These are phyloP conservation scores for Barbarea vulgaris DNA, from an alignment of 345 rosid genomes.

Conservation along the genomic window DNA sequence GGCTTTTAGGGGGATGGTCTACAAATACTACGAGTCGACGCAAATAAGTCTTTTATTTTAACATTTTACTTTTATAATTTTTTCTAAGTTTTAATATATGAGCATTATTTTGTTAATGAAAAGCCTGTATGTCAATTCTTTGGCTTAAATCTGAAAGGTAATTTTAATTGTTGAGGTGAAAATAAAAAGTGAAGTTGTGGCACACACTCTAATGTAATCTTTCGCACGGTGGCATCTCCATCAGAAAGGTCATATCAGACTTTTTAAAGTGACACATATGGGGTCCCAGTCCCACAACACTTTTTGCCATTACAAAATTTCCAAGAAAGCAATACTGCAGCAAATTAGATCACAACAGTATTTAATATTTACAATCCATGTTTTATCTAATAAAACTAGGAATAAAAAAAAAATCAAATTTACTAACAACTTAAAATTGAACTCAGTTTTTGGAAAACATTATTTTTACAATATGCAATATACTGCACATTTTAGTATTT, in stretches of 20 bases:
- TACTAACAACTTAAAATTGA: neutral
- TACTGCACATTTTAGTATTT: too few species aligned
- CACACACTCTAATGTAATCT: slow-evolving; percentile 33
- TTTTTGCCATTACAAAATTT: neutral
- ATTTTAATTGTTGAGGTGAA: neutral
- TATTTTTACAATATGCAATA: neutral
- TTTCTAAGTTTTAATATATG: neutral
- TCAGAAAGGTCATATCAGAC: slow-evolving; percentile 33
- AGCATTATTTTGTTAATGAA: neutral
- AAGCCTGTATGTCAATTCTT: neutral
- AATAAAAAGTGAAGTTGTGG: slow-evolving; percentile 19
- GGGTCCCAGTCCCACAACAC: slow-evolving; percentile 7
- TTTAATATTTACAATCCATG: neutral
- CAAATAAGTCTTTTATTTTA: neutral
- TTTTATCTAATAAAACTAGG: neutral
- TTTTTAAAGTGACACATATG: slow-evolving; percentile 30
- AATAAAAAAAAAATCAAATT: neutral
- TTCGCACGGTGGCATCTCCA: slow-evolving; percentile 37
- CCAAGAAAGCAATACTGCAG: neutral
- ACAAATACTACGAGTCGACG: neutral
- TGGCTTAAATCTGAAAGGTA: neutral
- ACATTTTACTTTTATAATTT: neutral
- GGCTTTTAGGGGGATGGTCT: slow-evolving; percentile 13
- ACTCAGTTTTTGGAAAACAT: neutral
- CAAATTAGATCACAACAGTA: neutral